A percentile compares a stretch with the other conserved stretches of the same genome.
Evolutionary conservation across 1,284 basidiomycete species (phyloP).

Genomic region (Apiotrichum akiyoshidainum): DNA sequence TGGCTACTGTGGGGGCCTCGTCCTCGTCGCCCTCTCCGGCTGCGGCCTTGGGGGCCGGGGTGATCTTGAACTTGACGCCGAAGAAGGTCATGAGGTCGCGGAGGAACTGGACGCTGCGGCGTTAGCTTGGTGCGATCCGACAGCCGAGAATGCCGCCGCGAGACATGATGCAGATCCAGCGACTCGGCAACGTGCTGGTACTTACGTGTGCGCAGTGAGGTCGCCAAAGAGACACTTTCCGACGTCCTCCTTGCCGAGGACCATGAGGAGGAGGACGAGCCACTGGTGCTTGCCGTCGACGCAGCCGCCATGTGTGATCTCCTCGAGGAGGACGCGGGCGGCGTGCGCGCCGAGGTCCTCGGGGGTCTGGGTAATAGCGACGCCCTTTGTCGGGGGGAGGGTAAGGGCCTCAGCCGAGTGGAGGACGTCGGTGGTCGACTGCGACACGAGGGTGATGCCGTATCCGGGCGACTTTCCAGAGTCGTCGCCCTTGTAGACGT

Average conservation of each 20-base stretch:
- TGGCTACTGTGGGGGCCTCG: background rate
- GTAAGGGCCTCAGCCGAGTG: conserved; percentile 84
- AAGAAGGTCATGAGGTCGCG: conserved; percentile 79
- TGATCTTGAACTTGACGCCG: conserved; percentile 61
- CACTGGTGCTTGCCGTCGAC: conserved; percentile 86
- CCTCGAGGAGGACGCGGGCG: conserved; percentile 70
- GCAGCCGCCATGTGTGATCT: conserved; percentile 80
- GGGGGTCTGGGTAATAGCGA: conserved; percentile 58
- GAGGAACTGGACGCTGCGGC: conserved; percentile 83
- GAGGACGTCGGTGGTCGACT: conserved; percentile 85
- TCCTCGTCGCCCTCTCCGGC: conserved; percentile 1
- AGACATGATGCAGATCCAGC: too few relatives aligned
- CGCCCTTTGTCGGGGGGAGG: conserved; percentile 47
- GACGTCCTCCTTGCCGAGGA: conserved; percentile 92
- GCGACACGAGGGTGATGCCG: conserved; percentile 82
- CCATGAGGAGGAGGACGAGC: conserved; percentile 86
- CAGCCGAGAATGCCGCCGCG: too few relatives aligned
- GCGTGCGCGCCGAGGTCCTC: conserved; percentile 87
- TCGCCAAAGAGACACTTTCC: conserved; percentile 80
- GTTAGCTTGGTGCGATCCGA: background rate
- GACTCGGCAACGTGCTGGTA: conserved; percentile 22
- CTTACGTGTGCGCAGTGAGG: conserved; percentile 76
- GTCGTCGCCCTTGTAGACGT: conserved; percentile 96
- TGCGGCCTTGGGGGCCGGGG: conserved; percentile 25
- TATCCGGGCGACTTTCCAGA: conserved; percentile 96